phyloP scores from a whole-genome alignment of 2,329 filamentous ascomycete genomes.

The Aspergillus calidoustus region DNA sequence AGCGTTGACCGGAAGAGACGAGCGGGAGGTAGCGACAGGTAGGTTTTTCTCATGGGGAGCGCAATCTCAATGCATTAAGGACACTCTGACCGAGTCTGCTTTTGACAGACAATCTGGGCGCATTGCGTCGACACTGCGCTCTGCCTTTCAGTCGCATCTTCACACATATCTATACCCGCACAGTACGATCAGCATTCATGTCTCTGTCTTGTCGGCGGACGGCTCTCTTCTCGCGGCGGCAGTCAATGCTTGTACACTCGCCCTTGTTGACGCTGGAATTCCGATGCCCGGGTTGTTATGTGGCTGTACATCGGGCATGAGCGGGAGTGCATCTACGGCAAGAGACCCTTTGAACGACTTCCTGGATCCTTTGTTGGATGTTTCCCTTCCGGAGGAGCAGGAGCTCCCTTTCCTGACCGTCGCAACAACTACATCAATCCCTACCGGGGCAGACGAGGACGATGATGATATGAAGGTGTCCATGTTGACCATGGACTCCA shows the following conservation, averaged over 20 bases:
- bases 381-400: constrained; percentile 57
- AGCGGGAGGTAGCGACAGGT: constrained; percentile 75
- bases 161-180: constrained; percentile 90
- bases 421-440: constrained; percentile 61
- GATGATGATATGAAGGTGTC: constrained; percentile 63
- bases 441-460: constrained; percentile 51
- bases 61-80: not conserved
- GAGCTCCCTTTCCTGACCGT: constrained; percentile 90
- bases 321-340: constrained; percentile 51
- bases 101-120: constrained; percentile 67
- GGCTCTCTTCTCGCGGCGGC: constrained; percentile 88
- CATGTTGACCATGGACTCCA: constrained; percentile 83
- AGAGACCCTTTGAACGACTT: constrained; percentile 46
- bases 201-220: constrained; percentile 89
- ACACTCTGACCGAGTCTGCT: not conserved
- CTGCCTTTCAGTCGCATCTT: constrained; percentile 75
- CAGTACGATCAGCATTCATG: constrained; percentile 77
- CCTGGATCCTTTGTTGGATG: constrained; percentile 49
- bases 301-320: constrained; percentile 81
- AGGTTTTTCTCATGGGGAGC: constrained; percentile 36
- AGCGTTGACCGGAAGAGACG: constrained; percentile 82
- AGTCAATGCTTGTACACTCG: constrained; percentile 88
- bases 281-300: constrained; percentile 93
- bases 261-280: constrained; percentile 90
- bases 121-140: constrained; percentile 69